Evolutionary conservation across 331 rosid genomes (phyloP).

Genomic region (Malus hybrid): DNA sequence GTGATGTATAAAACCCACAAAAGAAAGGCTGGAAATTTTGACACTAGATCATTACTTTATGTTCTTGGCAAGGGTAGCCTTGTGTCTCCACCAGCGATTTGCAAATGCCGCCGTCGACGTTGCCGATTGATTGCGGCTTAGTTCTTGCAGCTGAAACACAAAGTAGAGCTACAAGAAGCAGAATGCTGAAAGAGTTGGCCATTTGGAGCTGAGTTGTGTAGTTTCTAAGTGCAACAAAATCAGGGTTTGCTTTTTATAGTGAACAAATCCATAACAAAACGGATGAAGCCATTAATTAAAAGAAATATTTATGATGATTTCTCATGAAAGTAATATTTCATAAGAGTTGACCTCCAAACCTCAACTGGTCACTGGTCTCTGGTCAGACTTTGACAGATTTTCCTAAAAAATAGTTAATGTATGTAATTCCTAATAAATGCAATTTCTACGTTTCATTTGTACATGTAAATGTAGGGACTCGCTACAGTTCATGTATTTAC

Average conservation of each 20-base stretch:
- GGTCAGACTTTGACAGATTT: no score
- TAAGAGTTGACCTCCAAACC: no score
- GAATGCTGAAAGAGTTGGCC: constrained; percentile 5
- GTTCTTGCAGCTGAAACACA: constrained; percentile 23
- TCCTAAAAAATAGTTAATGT: no score
- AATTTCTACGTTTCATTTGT: no score
- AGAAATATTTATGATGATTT: no score
- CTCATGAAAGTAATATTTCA: no score
- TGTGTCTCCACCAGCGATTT: constrained; percentile 48
- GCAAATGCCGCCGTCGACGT: constrained; percentile 38
- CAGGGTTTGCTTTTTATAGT: background rate
- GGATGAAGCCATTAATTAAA: background rate
- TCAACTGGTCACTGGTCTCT: no score
- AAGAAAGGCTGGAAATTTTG: background rate
- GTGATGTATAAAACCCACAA: background rate
- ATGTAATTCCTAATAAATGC: no score
- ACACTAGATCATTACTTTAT: constrained; percentile 24
- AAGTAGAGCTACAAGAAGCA: constrained; percentile 23
- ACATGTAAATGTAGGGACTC: no score
- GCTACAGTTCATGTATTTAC: no score
- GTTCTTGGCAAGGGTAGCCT: constrained; percentile 69
- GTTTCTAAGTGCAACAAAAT: background rate
- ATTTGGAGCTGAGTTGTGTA: background rate
- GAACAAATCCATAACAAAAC: background rate
- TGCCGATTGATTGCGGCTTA: background rate